Evolutionary conservation across 2,329 filamentous ascomycete genomes (phyloP).

Genomic region (Trichoderma sp.): DNA sequence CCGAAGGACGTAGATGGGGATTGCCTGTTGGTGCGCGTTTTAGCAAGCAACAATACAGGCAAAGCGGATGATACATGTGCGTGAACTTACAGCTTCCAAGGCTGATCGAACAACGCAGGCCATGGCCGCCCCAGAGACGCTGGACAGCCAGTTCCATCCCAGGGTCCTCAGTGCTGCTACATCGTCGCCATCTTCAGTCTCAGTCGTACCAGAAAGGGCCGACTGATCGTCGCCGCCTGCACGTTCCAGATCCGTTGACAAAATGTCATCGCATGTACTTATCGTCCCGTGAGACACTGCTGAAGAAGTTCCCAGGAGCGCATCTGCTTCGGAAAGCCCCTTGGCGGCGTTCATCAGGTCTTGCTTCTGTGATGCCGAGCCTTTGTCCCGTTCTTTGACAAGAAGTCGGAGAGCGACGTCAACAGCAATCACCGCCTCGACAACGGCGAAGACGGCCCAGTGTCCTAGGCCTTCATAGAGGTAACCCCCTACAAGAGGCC

Average conservation of each 20-base stretch:
- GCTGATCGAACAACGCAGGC: slow-evolving; percentile 21
- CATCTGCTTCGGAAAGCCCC: slow-evolving; percentile 2
- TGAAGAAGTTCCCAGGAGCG: background rate
- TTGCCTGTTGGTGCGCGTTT: background rate
- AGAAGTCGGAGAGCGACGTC: slow-evolving; percentile 20
- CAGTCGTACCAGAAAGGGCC: background rate
- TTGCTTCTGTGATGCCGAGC: background rate
- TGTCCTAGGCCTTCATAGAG: slow-evolving; percentile 23
- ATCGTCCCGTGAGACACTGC: slow-evolving; percentile 1
- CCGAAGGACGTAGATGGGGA: slow-evolving; percentile 25
- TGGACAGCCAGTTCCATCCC: slow-evolving; percentile 27
- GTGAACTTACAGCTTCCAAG: slow-evolving; percentile 24
- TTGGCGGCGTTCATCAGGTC: background rate
- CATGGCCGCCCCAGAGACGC: slow-evolving; percentile 15
- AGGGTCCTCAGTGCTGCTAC: slow-evolving; percentile 8
- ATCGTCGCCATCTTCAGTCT: background rate
- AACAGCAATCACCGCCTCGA: slow-evolving; percentile 4
- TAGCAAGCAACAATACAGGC: background rate
- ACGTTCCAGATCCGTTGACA: slow-evolving; percentile 11
- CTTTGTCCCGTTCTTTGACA: slow-evolving; percentile 20
- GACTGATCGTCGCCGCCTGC: background rate
- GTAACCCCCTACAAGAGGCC: slow-evolving; percentile 22
- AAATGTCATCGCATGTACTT: background rate
- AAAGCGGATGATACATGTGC: background rate
- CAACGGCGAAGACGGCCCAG: slow-evolving; percentile 24